Evolutionary conservation across 1,284 basidiomycete genomes (phyloP).

Genomic region (Athelia psychrophila): DNA sequence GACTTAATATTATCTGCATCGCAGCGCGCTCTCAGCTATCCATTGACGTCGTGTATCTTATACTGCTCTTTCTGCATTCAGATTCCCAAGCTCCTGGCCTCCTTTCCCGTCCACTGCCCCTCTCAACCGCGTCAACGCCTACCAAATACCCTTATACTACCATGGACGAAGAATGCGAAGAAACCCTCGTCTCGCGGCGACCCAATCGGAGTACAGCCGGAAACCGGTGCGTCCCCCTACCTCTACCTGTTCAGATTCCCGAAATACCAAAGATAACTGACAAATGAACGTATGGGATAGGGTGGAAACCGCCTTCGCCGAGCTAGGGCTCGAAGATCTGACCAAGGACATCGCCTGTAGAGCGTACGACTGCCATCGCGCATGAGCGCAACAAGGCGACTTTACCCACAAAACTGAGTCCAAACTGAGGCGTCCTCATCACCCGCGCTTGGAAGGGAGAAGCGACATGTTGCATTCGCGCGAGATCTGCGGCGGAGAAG

Average conservation of each 20-base stretch:
- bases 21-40: too few species aligned
- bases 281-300: slow-evolving; percentile 30
- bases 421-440: slow-evolving; percentile 10
- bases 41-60: too few species aligned
- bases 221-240: slow-evolving; percentile 46
- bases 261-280: not conserved
- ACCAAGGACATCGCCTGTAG: slow-evolving; percentile 51
- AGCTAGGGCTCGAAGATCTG: slow-evolving; percentile 57
- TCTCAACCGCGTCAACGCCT: too few species aligned
- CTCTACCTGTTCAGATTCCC: slow-evolving; percentile 1
- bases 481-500: slow-evolving; percentile 7
- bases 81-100: too few species aligned
- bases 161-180: slow-evolving; percentile 19
- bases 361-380: slow-evolving; percentile 61
- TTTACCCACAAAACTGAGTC: slow-evolving; percentile 61
- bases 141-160: too few species aligned
- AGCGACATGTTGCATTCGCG: slow-evolving; percentile 55
- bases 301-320: slow-evolving; percentile 73
- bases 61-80: too few species aligned
- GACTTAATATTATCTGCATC: too few species aligned
- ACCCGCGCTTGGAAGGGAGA: slow-evolving; percentile 28
- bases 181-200: slow-evolving; percentile 55
- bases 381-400: slow-evolving; percentile 61
- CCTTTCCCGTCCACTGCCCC: too few species aligned
- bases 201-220: slow-evolving; percentile 70